Evolutionary conservation across 2,329 filamentous ascomycete species (phyloP).

Genomic region (Nemania bipapillata): DNA sequence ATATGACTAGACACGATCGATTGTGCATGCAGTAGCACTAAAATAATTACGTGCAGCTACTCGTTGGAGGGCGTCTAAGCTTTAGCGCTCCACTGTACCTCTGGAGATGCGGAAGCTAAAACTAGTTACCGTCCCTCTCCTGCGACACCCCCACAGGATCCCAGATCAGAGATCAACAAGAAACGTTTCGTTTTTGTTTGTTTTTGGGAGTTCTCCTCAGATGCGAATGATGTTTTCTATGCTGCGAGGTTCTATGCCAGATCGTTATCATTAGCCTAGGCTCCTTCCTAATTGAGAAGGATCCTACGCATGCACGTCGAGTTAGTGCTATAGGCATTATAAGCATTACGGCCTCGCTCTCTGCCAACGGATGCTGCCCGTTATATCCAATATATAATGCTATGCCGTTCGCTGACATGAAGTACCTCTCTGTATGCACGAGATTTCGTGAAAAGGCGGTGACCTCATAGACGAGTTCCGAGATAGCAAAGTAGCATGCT

Average conservation of each 20-base stretch:
- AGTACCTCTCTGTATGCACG: neutral
- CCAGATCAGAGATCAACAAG: neutral
- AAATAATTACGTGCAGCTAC: neutral
- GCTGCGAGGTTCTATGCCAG: neutral
- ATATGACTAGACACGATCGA: neutral
- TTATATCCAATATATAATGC: neutral
- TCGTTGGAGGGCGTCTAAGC: neutral
- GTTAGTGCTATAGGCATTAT: neutral
- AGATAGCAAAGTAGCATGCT: neutral
- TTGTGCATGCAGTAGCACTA: neutral
- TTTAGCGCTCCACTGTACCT: neutral
- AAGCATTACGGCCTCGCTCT: neutral
- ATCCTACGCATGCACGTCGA: constrained; percentile 1
- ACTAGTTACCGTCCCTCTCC: neutral
- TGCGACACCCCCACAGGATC: neutral
- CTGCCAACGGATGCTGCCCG: too few species aligned
- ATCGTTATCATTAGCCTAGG: constrained; percentile 25
- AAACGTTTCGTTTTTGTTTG: neutral
- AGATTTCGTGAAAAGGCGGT: neutral
- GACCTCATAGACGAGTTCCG: neutral
- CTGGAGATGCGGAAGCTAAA: neutral
- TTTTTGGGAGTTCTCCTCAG: neutral
- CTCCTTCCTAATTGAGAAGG: constrained; percentile 24
- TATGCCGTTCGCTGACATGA: neutral
- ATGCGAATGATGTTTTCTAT: neutral